Evolutionary conservation across 306 rosid species (phyloP).

Genomic region (Glycine soja): DNA sequence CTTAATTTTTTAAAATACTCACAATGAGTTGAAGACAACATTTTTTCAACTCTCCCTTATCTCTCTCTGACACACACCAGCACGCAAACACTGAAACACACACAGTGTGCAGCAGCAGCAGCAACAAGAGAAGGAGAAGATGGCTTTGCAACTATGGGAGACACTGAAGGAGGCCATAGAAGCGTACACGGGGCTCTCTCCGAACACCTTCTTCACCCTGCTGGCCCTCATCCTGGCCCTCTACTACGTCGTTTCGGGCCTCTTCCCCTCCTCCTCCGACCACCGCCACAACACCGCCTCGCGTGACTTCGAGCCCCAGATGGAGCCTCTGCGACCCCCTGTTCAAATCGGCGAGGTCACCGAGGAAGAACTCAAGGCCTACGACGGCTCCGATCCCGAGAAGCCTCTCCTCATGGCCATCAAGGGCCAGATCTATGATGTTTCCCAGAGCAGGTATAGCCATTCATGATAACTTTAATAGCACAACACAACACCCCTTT

Average conservation of each 20-base stretch:
- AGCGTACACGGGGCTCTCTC: conserved; percentile 86
- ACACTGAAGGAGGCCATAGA: conserved; percentile 79
- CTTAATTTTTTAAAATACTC: too few species aligned
- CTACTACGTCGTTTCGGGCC: conserved; percentile 65
- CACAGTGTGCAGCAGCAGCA: too few species aligned
- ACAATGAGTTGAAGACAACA: too few species aligned
- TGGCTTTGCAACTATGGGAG: conserved; percentile 91
- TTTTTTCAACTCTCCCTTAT: too few species aligned
- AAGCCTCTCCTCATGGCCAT: conserved; percentile 96
- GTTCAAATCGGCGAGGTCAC: conserved; percentile 92
- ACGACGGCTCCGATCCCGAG: conserved; percentile 73
- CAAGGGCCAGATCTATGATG: conserved; percentile 99
- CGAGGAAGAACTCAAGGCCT: conserved; percentile 72
- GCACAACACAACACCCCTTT: too few species aligned
- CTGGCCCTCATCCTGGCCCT: conserved; percentile 66
- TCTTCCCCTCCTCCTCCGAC: conserved; percentile 63
- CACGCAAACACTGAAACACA: too few species aligned
- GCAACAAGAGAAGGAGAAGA: background rate
- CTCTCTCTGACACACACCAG: too few species aligned
- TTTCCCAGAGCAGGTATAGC: conserved; percentile 84
- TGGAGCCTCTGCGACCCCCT: conserved; percentile 81
- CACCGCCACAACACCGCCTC: conserved; percentile 26
- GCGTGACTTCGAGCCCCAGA: conserved; percentile 51
- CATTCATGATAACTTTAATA: background rate
- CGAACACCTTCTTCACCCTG: conserved; percentile 82